phyloP scores from a whole-genome alignment of 2,329 filamentous ascomycete species.

The Cercospora citrullina region DNA sequence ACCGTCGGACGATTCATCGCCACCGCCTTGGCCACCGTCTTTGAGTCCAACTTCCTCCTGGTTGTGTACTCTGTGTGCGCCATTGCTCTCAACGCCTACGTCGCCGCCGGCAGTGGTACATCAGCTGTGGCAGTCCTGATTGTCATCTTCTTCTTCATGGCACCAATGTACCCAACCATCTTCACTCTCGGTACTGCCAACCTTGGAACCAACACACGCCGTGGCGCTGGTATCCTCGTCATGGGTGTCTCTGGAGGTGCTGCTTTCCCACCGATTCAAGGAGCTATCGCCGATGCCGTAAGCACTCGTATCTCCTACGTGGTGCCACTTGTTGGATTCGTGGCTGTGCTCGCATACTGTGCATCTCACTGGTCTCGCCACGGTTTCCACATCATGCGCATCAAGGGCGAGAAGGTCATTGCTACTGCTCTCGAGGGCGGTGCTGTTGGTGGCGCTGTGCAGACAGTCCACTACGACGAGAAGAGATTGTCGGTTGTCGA shows the following conservation, averaged over 20 bases:
- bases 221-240: constrained; percentile 45
- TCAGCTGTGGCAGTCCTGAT: constrained; percentile 40
- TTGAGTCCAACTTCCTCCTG: constrained; percentile 42
- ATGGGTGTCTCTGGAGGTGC: constrained; percentile 41
- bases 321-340: constrained; percentile 48
- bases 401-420: constrained; percentile 37
- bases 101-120: constrained; percentile 36
- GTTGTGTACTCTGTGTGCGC: constrained; percentile 38
- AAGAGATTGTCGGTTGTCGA: constrained; percentile 35
- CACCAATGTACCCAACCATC: constrained; percentile 43
- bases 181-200: constrained; percentile 45
- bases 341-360: constrained; percentile 43
- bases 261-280: constrained; percentile 42
- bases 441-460: constrained; percentile 38
- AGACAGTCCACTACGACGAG: constrained; percentile 40
- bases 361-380: constrained; percentile 38
- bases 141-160: constrained; percentile 43
- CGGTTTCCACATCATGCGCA: constrained; percentile 37
- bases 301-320: constrained; percentile 47
- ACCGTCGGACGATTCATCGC: constrained; percentile 45
- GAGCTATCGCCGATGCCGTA: constrained; percentile 43
- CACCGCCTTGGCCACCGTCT: constrained; percentile 38
- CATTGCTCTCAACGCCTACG: constrained; percentile 40
- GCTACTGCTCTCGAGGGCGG: constrained; percentile 37
- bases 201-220: constrained; percentile 42